Conservation (phyloP, 306 rosid species). For the Pterocarpus santalinus region DNA sequence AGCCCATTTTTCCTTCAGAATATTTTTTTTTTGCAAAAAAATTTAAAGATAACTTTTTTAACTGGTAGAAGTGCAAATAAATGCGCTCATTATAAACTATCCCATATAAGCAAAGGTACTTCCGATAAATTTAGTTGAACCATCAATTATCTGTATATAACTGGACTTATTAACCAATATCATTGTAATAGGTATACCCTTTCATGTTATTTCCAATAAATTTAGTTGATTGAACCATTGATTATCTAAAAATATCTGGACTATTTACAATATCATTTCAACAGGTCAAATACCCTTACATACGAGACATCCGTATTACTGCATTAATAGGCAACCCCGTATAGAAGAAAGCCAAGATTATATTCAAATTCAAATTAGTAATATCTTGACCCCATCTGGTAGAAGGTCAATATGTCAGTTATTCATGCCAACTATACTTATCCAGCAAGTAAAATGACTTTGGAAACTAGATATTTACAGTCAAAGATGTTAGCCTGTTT, state of each 20-base stretch:
- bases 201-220: not conserved
- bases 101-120: not conserved
- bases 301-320: conserved; percentile 22
- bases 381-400: conserved; percentile 12
- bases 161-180: not conserved
- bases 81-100: not conserved
- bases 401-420: conserved; percentile 26
- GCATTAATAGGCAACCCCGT: conserved; percentile 8
- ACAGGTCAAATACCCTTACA: not conserved
- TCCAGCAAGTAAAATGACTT: conserved; percentile 24
- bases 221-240: conserved; percentile 5
- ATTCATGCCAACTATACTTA: conserved; percentile 24
- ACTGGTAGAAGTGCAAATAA: too few relatives aligned
- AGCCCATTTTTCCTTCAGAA: too few relatives aligned
- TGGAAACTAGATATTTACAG: conserved; percentile 14
- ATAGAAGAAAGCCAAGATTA: conserved; percentile 12
- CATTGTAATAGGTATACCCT: not conserved
- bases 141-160: not conserved
- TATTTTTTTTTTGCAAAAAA: too few relatives aligned
- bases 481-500: conserved; percentile 19
- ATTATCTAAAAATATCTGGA: conserved; percentile 25
- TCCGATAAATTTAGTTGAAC: conserved; percentile 24
- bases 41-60: too few relatives aligned
- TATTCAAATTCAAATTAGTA: conserved; percentile 1
- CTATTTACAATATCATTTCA: conserved; percentile 16